A percentile compares a stretch with the other conserved stretches of the same genome.
phyloP scores from a whole-genome alignment of 257 asterid genomes.

The Solanum gracilifrons region DNA sequence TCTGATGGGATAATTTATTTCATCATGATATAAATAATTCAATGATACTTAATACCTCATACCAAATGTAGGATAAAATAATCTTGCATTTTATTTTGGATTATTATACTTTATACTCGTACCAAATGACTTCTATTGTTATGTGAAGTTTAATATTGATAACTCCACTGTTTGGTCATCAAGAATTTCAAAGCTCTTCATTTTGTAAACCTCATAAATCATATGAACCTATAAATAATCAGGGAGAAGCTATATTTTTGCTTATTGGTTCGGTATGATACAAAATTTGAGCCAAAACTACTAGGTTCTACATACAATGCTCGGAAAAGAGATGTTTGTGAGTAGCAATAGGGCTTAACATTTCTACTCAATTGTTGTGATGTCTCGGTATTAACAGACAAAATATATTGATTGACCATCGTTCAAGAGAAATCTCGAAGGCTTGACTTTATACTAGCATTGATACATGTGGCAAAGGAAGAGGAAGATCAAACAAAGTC shows the following conservation, averaged over 20 bases:
- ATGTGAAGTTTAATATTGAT: background rate
- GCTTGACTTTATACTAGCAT: background rate
- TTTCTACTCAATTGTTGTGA: background rate
- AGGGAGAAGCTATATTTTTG: background rate
- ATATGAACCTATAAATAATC: background rate
- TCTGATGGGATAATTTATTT: background rate
- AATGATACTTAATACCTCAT: background rate
- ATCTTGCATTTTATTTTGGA: background rate
- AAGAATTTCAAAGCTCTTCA: background rate
- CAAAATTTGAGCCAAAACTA: fast-evolving
- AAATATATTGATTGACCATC: background rate
- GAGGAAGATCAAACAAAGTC: background rate
- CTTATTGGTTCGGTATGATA: background rate
- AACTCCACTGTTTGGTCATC: background rate
- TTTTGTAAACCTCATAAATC: background rate
- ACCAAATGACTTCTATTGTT: background rate
- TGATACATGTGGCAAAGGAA: background rate
- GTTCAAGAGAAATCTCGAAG: too few species aligned
- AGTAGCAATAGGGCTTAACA: background rate
- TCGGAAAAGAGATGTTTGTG: background rate
- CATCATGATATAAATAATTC: too few species aligned
- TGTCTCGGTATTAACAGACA: fast-evolving
- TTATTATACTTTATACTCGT: background rate
- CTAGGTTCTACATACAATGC: too few species aligned
- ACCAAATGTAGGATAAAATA: background rate